Conservation (phyloP, 2,329 filamentous ascomycete species). For the Periconia digitata region DNA sequence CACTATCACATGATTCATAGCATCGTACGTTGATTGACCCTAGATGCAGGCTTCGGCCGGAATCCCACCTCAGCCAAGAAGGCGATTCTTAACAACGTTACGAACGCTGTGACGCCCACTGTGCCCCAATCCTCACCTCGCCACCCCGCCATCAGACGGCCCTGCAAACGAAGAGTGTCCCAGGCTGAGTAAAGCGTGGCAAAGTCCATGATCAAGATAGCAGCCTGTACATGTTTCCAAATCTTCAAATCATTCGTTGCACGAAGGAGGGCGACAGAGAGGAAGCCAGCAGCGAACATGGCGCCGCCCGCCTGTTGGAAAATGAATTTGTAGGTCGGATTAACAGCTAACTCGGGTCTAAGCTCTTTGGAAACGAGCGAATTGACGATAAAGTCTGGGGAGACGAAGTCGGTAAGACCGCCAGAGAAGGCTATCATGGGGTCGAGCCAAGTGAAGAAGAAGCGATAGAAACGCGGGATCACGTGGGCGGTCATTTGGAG, state of each 20-base stretch:
- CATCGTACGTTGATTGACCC: too few species aligned
- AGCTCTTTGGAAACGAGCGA: background rate
- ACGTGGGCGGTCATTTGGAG: too few species aligned
- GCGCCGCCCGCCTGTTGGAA: background rate
- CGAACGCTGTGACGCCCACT: background rate
- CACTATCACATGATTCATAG: too few species aligned
- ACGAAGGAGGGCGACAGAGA: background rate
- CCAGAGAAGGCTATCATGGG: background rate
- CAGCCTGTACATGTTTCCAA: background rate
- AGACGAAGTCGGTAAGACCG: background rate
- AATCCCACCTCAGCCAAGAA: background rate
- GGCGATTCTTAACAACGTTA: background rate
- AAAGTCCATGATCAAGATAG: background rate
- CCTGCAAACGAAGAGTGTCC: background rate
- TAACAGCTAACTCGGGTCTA: background rate
- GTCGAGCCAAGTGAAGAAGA: background rate
- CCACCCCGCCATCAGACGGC: background rate
- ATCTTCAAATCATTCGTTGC: background rate
- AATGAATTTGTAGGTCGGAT: background rate
- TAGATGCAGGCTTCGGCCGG: too few species aligned
- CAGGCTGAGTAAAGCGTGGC: background rate
- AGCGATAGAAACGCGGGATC: background rate
- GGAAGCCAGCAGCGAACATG: background rate
- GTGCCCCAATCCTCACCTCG: background rate
- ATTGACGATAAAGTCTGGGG: background rate